These are phyloP conservation scores for Coelastrella sp. DNA, from an alignment of 139 green algal species.

Conservation along the genomic window DNA sequence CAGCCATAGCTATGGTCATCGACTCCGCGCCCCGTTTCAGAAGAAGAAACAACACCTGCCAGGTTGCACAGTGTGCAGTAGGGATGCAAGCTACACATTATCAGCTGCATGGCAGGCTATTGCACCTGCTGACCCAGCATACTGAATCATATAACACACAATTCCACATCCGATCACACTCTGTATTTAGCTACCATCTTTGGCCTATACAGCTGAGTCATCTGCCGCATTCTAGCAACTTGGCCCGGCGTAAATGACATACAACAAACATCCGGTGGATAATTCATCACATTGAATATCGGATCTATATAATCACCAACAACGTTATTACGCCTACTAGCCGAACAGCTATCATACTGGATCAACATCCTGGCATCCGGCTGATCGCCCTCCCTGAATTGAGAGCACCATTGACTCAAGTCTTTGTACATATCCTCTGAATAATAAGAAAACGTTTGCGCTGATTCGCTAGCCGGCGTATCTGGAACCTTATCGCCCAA, in stretches of 20 bases:
- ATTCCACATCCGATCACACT: neutral
- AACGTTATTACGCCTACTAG: neutral
- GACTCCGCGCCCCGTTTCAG: no score
- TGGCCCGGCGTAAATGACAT: neutral
- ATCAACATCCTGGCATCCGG: neutral
- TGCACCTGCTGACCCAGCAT: no score
- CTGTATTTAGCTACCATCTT: neutral
- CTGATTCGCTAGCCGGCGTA: neutral
- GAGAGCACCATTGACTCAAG: neutral
- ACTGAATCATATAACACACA: no score
- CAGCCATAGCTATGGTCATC: no score
- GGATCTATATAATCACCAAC: neutral
- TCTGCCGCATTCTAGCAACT: neutral
- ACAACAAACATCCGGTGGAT: neutral
- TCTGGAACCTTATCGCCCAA: neutral
- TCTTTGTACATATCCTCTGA: neutral
- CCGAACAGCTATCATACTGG: neutral
- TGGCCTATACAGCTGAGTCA: neutral
- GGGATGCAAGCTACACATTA: no score
- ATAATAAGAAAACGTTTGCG: neutral
- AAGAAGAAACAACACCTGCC: no score
- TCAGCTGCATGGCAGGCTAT: no score
- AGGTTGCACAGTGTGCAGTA: no score
- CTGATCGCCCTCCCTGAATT: neutral
- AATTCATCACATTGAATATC: neutral